Conservation (phyloP, 2,329 filamentous ascomycete genomes). For the Cytospora schulzeri region DNA sequence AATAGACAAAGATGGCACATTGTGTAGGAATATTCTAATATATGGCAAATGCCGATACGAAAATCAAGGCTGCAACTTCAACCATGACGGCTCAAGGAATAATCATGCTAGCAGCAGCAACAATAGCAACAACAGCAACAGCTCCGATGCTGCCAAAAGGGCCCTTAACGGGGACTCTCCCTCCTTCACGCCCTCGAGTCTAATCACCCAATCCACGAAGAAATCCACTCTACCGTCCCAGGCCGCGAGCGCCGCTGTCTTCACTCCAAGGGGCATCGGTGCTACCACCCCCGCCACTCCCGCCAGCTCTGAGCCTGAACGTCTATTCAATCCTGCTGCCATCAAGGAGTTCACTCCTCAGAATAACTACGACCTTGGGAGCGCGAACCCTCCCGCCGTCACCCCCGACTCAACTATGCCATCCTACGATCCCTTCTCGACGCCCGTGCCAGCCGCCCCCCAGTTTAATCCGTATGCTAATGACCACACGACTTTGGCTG, state of each 20-base stretch:
- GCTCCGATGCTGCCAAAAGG: slow-evolving; percentile 56
- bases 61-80: slow-evolving; percentile 88
- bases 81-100: slow-evolving; percentile 65
- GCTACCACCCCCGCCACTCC: slow-evolving; percentile 43
- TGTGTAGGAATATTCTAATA: slow-evolving; percentile 86
- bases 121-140: slow-evolving; percentile 17
- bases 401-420: slow-evolving; percentile 48
- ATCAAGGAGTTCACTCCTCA: slow-evolving; percentile 63
- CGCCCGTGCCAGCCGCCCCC: slow-evolving; percentile 51
- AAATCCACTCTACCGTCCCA: slow-evolving; percentile 84
- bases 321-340: slow-evolving; percentile 56
- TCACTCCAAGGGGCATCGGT: slow-evolving; percentile 69
- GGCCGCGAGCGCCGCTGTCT: slow-evolving; percentile 84
- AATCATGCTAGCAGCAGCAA: slow-evolving; percentile 17
- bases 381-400: slow-evolving; percentile 49
- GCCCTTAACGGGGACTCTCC: slow-evolving; percentile 93
- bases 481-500: slow-evolving; percentile 62
- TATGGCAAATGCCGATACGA: slow-evolving; percentile 93
- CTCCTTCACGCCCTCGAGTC: slow-evolving; percentile 77
- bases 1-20: slow-evolving; percentile 75
- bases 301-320: slow-evolving; percentile 45
- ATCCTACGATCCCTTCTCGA: slow-evolving; percentile 67
- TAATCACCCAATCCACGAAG: slow-evolving; percentile 51
- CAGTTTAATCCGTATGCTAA: slow-evolving; percentile 78
- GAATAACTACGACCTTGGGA: slow-evolving; percentile 52